Evolutionary conservation across 257 asterid species (phyloP).

Genomic region (Handroanthus guayacan): DNA sequence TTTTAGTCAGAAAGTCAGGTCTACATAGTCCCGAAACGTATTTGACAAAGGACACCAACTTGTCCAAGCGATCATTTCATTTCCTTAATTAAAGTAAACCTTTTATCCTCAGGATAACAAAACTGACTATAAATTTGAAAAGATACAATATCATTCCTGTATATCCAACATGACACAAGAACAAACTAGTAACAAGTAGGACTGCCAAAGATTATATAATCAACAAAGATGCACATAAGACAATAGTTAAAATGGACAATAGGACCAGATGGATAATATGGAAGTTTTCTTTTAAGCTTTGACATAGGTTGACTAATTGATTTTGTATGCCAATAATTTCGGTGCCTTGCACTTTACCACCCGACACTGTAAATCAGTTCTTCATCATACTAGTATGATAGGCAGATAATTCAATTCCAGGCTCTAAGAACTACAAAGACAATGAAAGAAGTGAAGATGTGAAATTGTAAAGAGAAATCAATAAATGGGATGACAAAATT

Average conservation of each 20-base stretch:
- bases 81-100: background rate
- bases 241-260: background rate
- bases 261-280: conserved; percentile 11
- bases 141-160: conserved; percentile 1
- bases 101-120: conserved; percentile 1
- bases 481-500: too few relatives aligned
- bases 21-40: background rate
- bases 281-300: background rate
- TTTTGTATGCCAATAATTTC: background rate
- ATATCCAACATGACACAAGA: conserved; percentile 12
- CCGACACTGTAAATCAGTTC: background rate
- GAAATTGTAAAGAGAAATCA: background rate
- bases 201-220: background rate
- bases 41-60: background rate
- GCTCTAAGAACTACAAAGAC: background rate
- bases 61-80: background rate
- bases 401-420: background rate
- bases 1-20: background rate
- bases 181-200: background rate
- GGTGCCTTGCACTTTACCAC: background rate
- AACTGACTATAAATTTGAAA: background rate
- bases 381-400: background rate
- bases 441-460: background rate
- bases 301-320: background rate
- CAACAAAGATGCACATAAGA: conserved; percentile 5